Evolutionary conservation across 306 rosid species (phyloP).

Genomic region (Medicago ruthenica): DNA sequence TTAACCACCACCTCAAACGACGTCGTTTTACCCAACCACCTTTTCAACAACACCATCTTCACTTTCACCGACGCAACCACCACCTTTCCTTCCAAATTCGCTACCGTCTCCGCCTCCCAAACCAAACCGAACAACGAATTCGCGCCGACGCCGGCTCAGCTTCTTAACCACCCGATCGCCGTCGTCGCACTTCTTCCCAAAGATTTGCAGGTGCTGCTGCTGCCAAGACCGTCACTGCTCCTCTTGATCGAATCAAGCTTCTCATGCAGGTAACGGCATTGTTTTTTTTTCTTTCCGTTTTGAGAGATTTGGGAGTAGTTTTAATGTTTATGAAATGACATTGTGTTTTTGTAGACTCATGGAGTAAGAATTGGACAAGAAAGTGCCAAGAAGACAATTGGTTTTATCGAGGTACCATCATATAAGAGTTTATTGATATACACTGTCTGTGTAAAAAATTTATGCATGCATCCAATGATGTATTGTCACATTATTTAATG

Average conservation of each 20-base stretch:
- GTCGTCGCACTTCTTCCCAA: constrained; percentile 65
- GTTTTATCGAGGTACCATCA: no score
- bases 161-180: constrained; percentile 75
- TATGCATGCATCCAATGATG: no score
- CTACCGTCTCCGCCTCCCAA: constrained; percentile 62
- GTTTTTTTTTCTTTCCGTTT: background rate
- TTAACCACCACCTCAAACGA: constrained; percentile 40
- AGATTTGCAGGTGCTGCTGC: constrained; percentile 89
- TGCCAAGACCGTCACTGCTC: constrained; percentile 82
- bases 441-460: no score
- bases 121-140: constrained; percentile 50
- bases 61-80: constrained; percentile 10
- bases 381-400: no score
- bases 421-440: no score
- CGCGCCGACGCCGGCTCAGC: constrained; percentile 67
- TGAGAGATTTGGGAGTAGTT: background rate
- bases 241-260: constrained; percentile 93
- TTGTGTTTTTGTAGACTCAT: no score
- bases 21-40: constrained; percentile 39
- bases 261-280: constrained; percentile 80
- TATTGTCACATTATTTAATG: no score
- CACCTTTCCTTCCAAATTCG: constrained; percentile 54
- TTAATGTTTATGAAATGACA: no score
- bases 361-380: no score
- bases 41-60: constrained; percentile 48